Evolutionary conservation across 495 filamentous ascomycete genomes (phyloP).

Genomic region (Aspergillus affinis): DNA sequence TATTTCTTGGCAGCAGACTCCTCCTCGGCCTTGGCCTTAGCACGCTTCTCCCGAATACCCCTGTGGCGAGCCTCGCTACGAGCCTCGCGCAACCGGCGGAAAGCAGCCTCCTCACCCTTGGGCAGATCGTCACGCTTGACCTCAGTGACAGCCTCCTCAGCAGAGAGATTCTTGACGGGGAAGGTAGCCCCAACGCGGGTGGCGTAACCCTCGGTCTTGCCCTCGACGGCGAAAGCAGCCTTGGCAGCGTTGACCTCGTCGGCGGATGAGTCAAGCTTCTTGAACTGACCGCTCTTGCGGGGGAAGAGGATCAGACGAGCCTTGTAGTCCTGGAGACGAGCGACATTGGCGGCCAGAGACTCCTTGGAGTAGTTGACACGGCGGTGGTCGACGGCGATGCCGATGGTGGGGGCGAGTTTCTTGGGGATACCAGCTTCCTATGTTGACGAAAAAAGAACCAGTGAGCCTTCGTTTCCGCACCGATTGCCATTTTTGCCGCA

Average conservation of each 20-base stretch:
- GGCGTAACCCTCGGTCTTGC: conserved; percentile 56
- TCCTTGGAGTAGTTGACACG: conserved; percentile 95
- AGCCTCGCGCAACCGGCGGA: conserved; percentile 79
- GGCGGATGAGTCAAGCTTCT: conserved; percentile 81
- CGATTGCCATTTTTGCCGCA: background rate
- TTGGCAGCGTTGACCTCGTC: conserved; percentile 81
- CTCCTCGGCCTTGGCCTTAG: conserved; percentile 88
- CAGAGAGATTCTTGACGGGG: conserved; percentile 66
- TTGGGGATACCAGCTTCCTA: conserved; percentile 95
- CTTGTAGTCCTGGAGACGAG: conserved; percentile 94
- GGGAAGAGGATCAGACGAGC: conserved; percentile 95
- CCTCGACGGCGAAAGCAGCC: conserved; percentile 45
- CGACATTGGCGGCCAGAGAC: conserved; percentile 88
- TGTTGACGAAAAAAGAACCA: conserved; percentile 15
- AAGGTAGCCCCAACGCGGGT: conserved; percentile 56
- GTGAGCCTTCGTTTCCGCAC: conserved; percentile 15
- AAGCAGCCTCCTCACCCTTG: conserved; percentile 77
- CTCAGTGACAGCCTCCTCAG: conserved; percentile 64
- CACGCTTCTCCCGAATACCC: conserved; percentile 90
- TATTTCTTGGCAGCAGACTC: conserved; percentile 89
- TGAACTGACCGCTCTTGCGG: conserved; percentile 86
- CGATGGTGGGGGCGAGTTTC: conserved; percentile 90
- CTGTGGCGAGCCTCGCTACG: conserved; percentile 78
- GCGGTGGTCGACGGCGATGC: conserved; percentile 94
- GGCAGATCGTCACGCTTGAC: conserved; percentile 79